phyloP scores from a whole-genome alignment of 192 early-diverging fungal species.

The Lobosporangium transversale region DNA sequence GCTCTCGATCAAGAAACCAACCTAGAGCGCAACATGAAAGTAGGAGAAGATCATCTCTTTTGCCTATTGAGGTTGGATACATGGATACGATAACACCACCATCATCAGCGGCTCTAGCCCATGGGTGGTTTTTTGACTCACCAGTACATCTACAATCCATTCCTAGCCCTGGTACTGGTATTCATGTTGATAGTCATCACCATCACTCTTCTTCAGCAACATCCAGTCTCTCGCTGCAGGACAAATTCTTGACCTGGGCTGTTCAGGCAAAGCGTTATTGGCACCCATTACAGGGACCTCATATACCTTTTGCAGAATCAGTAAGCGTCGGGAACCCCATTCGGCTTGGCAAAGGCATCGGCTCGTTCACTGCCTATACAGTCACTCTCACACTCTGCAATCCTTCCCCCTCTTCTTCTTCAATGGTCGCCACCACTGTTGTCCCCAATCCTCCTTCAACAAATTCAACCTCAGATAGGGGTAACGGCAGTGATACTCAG shows the following conservation, averaged over 20 bases:
- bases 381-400: conserved; percentile 32
- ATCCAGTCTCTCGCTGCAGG: not conserved
- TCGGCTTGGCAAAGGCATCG: conserved; percentile 38
- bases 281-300: conserved; percentile 15
- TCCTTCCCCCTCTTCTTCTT: too few species aligned
- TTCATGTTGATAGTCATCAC: not conserved
- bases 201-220: not conserved
- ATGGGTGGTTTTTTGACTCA: conserved; percentile 40
- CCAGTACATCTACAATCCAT: not conserved
- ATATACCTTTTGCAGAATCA: conserved; percentile 43
- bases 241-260: not conserved
- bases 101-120: too few species aligned
- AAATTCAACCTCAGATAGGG: not conserved
- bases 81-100: conserved; percentile 14
- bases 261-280: too few species aligned
- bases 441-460: not conserved
- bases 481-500: not conserved
- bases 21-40: conserved; percentile 23
- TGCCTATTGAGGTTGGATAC: conserved; percentile 34
- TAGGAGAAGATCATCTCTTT: conserved; percentile 10
- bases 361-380: conserved; percentile 37
- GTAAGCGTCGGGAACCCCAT: conserved; percentile 34
- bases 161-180: not conserved
- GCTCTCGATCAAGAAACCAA: conserved; percentile 34
- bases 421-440: too few species aligned